Evolutionary conservation across 257 asterid species (phyloP).

Genomic region (Echium plantagineum): DNA sequence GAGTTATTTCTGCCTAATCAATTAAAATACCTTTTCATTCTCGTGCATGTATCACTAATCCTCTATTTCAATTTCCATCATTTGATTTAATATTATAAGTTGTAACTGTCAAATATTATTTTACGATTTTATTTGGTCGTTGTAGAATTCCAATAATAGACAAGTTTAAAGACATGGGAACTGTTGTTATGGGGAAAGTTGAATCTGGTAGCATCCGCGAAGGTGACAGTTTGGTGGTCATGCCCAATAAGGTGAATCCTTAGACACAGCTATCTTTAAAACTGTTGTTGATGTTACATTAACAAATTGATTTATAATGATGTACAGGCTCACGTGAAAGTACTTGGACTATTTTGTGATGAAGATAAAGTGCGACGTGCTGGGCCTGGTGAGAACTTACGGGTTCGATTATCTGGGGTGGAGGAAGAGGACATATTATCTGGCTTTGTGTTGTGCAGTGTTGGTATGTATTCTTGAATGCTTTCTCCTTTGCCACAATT

Average conservation of each 20-base stretch:
- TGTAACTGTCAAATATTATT: no score
- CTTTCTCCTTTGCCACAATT: not conserved
- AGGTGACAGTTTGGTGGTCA: conserved; percentile 64
- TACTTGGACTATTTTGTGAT: conserved; percentile 56
- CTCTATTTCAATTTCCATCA: no score
- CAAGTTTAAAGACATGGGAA: conserved; percentile 93
- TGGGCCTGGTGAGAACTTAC: conserved; percentile 93
- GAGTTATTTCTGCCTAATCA: not conserved
- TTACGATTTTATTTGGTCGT: no score
- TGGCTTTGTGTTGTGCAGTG: conserved; percentile 64
- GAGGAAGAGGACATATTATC: conserved; percentile 75
- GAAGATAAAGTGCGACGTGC: conserved; percentile 62
- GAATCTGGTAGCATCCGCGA: conserved; percentile 90
- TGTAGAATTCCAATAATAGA: conserved; percentile 77
- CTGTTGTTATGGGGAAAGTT: conserved; percentile 92
- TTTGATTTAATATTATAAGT: no score
- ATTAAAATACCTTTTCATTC: no score
- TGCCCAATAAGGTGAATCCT: conserved; percentile 83
- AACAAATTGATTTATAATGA: not conserved
- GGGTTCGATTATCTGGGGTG: conserved; percentile 76
- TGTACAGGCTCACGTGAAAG: conserved; percentile 68
- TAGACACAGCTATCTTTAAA: not conserved
- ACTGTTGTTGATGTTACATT: not conserved
- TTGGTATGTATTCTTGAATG: conserved; percentile 33
- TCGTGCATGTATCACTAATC: not conserved